phyloP scores from a whole-genome alignment of 2,329 filamentous ascomycete species.

The Microsporum audouinii region DNA sequence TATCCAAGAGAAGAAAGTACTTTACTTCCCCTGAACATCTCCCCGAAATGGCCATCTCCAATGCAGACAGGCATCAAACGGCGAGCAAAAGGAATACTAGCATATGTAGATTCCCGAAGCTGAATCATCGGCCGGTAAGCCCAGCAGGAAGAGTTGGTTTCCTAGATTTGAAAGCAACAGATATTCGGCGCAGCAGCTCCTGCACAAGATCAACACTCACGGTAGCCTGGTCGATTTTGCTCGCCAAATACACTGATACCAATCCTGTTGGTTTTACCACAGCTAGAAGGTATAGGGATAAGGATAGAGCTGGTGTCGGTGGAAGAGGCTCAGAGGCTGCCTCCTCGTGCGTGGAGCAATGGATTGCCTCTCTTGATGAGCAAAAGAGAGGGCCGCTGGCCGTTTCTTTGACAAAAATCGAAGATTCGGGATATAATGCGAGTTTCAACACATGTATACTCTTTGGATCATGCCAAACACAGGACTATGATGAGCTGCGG shows the following conservation, averaged over 20 bases:
- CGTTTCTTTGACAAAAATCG: background rate
- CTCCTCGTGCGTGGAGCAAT: background rate
- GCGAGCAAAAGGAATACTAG: background rate
- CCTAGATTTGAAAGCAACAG: background rate
- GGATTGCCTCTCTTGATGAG: background rate
- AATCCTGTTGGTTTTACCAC: background rate
- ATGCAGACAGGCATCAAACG: background rate
- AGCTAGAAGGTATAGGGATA: background rate
- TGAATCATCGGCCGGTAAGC: background rate
- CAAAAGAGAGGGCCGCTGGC: background rate
- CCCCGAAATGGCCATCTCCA: background rate
- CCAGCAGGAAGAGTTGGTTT: background rate
- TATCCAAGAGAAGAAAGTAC: background rate
- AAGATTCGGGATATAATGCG: background rate
- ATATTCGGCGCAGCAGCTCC: background rate
- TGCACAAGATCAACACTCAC: background rate
- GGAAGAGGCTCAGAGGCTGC: background rate
- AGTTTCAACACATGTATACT: background rate
- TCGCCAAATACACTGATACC: constrained; percentile 3
- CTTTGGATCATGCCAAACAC: background rate
- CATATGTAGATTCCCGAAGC: background rate
- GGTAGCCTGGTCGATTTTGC: constrained; percentile 7
- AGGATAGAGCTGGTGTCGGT: background rate
- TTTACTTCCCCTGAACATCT: background rate
- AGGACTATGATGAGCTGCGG: background rate